Conservation (phyloP, 2,329 filamentous ascomycete species). For the Conoideocrella luteorostrata region DNA sequence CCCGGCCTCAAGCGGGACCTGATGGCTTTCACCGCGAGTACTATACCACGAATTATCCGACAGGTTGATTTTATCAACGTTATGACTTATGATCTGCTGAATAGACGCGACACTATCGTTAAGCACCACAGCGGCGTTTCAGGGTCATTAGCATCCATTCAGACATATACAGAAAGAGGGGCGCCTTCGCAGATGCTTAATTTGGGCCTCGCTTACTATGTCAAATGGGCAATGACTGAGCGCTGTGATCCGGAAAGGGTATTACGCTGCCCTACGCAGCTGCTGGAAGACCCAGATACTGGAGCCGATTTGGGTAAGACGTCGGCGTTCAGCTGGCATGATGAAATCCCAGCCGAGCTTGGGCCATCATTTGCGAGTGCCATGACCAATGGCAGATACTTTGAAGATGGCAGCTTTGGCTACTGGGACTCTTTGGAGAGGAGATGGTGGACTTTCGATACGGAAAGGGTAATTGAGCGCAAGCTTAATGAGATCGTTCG, state of each 20-base stretch:
- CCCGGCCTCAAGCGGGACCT: constrained; percentile 60
- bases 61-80: constrained; percentile 62
- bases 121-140: constrained; percentile 59
- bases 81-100: constrained; percentile 66
- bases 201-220: constrained; percentile 61
- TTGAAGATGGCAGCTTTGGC: constrained; percentile 59
- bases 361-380: constrained; percentile 53
- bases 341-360: constrained; percentile 46
- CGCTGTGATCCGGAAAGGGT: constrained; percentile 34
- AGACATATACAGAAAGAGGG: constrained; percentile 53
- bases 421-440: constrained; percentile 55
- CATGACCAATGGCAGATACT: constrained; percentile 40
- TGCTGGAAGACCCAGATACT: constrained; percentile 51
- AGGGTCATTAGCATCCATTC: constrained; percentile 46
- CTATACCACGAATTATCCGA: constrained; percentile 50
- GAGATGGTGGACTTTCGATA: constrained; percentile 72
- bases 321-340: constrained; percentile 55
- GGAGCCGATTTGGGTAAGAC: constrained; percentile 53
- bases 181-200: constrained; percentile 48
- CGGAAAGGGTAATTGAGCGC: constrained; percentile 47
- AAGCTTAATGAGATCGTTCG: constrained; percentile 58
- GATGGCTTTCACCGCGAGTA: constrained; percentile 57
- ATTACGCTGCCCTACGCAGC: constrained; percentile 47
- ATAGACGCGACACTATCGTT: constrained; percentile 58
- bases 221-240: constrained; percentile 55